Evolutionary conservation across 148 eudicot genomes (phyloP), one percentile per base, ranked within the genome.

Genomic region (Selenicereus undatus): DNA sequence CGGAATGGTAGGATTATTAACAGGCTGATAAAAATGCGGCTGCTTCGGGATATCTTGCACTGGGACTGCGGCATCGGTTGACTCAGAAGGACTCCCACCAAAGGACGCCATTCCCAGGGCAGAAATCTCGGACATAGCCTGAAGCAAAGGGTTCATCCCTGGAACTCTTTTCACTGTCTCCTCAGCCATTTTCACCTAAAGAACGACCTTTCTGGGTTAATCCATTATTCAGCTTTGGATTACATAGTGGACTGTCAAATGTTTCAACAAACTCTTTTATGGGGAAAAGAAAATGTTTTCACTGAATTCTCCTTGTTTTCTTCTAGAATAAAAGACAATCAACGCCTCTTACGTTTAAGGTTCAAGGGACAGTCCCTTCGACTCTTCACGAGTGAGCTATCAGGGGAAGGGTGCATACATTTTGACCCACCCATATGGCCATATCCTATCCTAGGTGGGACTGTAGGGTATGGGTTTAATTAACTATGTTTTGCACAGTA

Each of bases 171-270:
- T 96, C 17, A 96, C 99, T 5, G 94, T 89, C 84, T 93, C 99
- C 86, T 96, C 99, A 3, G 99, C 99, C 98, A 93, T 93, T 87
- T 96, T 96, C 56, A 96, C 99, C 99, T 96, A 88, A 62, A 81
- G 30, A 62, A 43, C 77, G 62, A 20, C 42, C 29, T 56, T 80
- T 18, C 20, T 78, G 42, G 42, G 8, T 74, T 27, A 66, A 66
- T 27, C 4, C 18, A 1, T 64, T 64, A 7, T 24, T 22, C 68
- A 5, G 12, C 29, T 64, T 64, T 64, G 68, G 68, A n/a, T 64
- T 64, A 9, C 18, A 9, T 39, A 24, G 10, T 60, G 29, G 68
- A 78, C 43, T 42, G 71, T 26, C 6, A 64, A 64, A 24, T 9
- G 29, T 24, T 64, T 64, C 12, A n/a, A 9, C 68, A 64, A 64